Conservation (phyloP, 441 rosid species). For the Populus hybrid region DNA sequence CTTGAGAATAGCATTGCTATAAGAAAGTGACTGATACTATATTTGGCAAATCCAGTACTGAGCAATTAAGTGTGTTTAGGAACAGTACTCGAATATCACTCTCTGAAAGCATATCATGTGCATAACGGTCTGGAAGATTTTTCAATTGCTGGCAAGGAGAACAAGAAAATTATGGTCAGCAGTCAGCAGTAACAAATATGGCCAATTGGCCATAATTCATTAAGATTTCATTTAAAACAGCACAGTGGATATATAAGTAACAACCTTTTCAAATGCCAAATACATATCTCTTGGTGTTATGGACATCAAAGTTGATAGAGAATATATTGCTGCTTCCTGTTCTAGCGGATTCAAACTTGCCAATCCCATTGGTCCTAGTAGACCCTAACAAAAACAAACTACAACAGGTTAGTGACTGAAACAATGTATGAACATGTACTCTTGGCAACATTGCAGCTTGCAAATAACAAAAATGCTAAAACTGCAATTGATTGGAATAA, state of each 20-base stretch:
- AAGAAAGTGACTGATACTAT: background rate
- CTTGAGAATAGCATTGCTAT: background rate
- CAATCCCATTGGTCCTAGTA: slow-evolving; percentile 80
- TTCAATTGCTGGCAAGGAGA: slow-evolving; percentile 55
- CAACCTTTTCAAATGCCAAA: slow-evolving; percentile 77
- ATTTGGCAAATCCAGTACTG: background rate
- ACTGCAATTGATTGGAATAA: background rate
- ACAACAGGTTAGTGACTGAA: slow-evolving; percentile 2
- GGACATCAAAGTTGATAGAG: slow-evolving; percentile 82
- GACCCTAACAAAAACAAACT: slow-evolving; percentile 40
- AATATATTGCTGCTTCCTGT: slow-evolving; percentile 76
- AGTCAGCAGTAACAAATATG: slow-evolving; percentile 5
- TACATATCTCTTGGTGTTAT: slow-evolving; percentile 70
- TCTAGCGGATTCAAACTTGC: slow-evolving; percentile 66
- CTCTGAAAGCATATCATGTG: slow-evolving; percentile 82
- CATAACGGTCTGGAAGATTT: slow-evolving; percentile 64
- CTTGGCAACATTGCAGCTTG: background rate
- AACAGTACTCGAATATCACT: slow-evolving; percentile 49
- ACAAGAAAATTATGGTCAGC: slow-evolving; percentile 25
- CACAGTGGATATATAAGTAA: background rate
- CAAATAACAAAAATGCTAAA: background rate
- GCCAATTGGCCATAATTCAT: background rate
- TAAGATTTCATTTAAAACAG: background rate
- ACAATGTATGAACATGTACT: background rate
- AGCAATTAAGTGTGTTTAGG: background rate